Conservation (phyloP, 2,329 filamentous ascomycete species). For the Xylaria sp. region DNA sequence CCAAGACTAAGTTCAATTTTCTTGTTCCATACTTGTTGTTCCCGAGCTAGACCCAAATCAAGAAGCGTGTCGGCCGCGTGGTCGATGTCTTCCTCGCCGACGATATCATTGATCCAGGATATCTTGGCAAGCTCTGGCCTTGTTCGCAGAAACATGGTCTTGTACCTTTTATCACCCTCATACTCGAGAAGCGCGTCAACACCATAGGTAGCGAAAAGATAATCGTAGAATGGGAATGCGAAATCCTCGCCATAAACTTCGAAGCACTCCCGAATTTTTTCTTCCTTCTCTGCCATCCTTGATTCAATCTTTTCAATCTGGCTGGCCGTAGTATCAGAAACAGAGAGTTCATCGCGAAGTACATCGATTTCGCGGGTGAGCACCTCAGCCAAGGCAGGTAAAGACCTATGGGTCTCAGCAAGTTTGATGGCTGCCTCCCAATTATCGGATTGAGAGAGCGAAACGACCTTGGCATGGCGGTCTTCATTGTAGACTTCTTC, state of each 20-base stretch:
- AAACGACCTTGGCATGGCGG: conserved; percentile 62
- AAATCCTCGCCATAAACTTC: conserved; percentile 72
- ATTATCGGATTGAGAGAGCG: conserved; percentile 64
- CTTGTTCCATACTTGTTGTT: conserved; percentile 89
- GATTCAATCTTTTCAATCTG: conserved; percentile 53
- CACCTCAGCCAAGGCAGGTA: conserved; percentile 65
- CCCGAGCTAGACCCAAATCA: conserved; percentile 73
- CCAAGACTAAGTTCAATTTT: conserved; percentile 91
- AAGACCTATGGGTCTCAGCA: conserved; percentile 66
- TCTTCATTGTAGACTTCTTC: conserved; percentile 60
- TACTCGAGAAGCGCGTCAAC: conserved; percentile 77
- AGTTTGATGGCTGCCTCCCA: conserved; percentile 68
- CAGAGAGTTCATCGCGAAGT: conserved; percentile 51
- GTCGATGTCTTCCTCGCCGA: conserved; percentile 77
- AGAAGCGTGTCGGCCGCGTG: conserved; percentile 78
- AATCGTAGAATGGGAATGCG: conserved; percentile 82
- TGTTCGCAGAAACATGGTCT: conserved; percentile 82
- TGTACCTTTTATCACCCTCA: conserved; percentile 72
- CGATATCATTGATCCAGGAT: conserved; percentile 94
- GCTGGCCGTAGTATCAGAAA: conserved; percentile 51
- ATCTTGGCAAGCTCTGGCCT: conserved; percentile 78
- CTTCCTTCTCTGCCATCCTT: conserved; percentile 58
- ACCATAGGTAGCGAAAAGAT: conserved; percentile 74
- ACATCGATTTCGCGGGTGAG: conserved; percentile 63
- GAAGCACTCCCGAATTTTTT: conserved; percentile 65